Conservation (phyloP, 768 basidiomycete species). For the Stropharia rugosoannulata region DNA sequence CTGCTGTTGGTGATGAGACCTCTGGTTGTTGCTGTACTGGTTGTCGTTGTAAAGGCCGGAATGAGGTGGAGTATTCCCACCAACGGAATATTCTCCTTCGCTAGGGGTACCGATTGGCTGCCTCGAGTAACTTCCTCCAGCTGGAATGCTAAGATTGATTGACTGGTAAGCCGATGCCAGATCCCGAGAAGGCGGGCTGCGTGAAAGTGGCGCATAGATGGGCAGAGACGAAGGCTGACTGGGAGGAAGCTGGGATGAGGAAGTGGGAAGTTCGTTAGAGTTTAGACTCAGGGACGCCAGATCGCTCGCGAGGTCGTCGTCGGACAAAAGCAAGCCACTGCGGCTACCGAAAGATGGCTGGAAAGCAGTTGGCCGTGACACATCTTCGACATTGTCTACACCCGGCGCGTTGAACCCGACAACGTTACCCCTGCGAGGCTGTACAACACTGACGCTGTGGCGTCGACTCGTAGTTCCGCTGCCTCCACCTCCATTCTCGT, state of each 20-base stretch:
- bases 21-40: slow-evolving; percentile 28
- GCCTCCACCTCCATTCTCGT: slow-evolving; percentile 60
- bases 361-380: slow-evolving; percentile 28
- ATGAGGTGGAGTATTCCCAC: slow-evolving; percentile 46
- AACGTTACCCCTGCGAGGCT: slow-evolving; percentile 63
- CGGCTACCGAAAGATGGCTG: slow-evolving; percentile 38
- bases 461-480: slow-evolving; percentile 83
- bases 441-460: slow-evolving; percentile 83
- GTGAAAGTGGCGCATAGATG: slow-evolving; percentile 68
- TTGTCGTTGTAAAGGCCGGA: slow-evolving; percentile 39
- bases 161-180: slow-evolving; percentile 52
- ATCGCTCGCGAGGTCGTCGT: slow-evolving; percentile 79
- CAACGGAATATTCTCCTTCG: slow-evolving; percentile 52
- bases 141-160: slow-evolving; percentile 62
- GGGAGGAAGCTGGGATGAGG: slow-evolving; percentile 50
- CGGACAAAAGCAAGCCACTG: slow-evolving; percentile 66
- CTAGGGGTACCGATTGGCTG: slow-evolving; percentile 60
- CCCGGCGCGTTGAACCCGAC: slow-evolving; percentile 70
- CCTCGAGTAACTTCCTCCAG: slow-evolving; percentile 42
- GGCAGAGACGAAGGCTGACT: slow-evolving; percentile 77
- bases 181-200: slow-evolving; percentile 58
- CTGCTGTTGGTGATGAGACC: slow-evolving; percentile 17
- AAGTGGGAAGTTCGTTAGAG: slow-evolving; percentile 37
- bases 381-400: slow-evolving; percentile 35
- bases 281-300: slow-evolving; percentile 63